Conservation (phyloP, 1,139 yeast species). For the Diutina scorzettiae region DNA sequence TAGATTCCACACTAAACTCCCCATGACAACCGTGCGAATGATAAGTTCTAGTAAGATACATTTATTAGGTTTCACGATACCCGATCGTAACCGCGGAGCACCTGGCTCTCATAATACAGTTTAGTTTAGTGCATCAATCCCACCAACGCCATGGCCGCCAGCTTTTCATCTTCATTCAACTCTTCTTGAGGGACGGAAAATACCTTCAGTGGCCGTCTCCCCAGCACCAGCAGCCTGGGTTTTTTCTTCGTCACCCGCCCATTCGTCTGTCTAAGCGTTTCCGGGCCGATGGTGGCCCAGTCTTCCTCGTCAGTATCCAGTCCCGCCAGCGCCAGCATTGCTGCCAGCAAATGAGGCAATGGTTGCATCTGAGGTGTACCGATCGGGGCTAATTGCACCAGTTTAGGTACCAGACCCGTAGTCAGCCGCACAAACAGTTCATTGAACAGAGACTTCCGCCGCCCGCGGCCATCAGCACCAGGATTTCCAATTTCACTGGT, state of each 20-base stretch:
- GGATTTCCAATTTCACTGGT: neutral
- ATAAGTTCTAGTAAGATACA: too few relatives aligned
- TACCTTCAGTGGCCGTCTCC: conserved; percentile 7
- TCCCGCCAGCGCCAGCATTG: conserved; percentile 7
- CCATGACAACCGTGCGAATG: too few relatives aligned
- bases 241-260: conserved; percentile 2
- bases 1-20: too few relatives aligned
- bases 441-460: conserved; percentile 34
- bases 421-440: conserved; percentile 34
- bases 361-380: conserved; percentile 4
- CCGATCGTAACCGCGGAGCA: neutral
- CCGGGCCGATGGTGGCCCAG: conserved; percentile 86
- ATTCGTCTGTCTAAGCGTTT: conserved; percentile 21
- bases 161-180: conserved; percentile 27
- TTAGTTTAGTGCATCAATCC: conserved; percentile 27
- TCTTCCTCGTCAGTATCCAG: conserved; percentile 86
- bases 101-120: neutral
- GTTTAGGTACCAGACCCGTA: conserved; percentile 19
- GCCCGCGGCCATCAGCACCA: conserved; percentile 10
- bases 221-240: conserved; percentile 7
- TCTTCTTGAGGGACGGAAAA: conserved; percentile 2
- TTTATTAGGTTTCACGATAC: too few relatives aligned
- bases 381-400: conserved; percentile 1
- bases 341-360: conserved; percentile 6
- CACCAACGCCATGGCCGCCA: conserved; percentile 54